These are phyloP conservation scores for Dichotomocladium elegans DNA, from an alignment of 371 early-diverging fungal species.

Conservation along the genomic window DNA sequence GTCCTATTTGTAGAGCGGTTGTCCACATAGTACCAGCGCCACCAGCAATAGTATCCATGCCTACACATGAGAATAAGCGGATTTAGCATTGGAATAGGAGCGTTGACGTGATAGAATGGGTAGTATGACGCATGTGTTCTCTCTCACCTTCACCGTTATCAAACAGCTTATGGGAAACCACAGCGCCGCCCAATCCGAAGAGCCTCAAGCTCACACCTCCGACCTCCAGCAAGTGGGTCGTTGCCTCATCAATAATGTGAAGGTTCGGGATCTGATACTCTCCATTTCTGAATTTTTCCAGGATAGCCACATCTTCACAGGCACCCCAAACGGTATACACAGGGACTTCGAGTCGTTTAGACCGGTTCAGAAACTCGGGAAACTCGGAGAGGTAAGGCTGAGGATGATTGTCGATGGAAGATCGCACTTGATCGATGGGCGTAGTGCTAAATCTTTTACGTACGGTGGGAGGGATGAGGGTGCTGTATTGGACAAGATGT, in stretches of 20 bases:
- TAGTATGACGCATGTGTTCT: too few species aligned
- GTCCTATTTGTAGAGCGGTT: conserved; percentile 64
- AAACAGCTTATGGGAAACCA: conserved; percentile 64
- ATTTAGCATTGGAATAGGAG: background rate
- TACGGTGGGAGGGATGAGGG: conserved; percentile 47
- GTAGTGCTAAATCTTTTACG: conserved; percentile 41
- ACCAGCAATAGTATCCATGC: conserved; percentile 62
- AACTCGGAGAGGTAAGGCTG: conserved; percentile 54
- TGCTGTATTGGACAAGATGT: conserved; percentile 62
- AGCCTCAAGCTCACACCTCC: conserved; percentile 60
- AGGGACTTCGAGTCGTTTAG: conserved; percentile 50
- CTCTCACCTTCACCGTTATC: conserved; percentile 65
- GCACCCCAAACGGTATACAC: conserved; percentile 69
- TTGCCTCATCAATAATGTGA: conserved; percentile 56
- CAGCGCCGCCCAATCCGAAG: conserved; percentile 66
- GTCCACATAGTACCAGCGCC: conserved; percentile 71
- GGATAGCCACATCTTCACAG: conserved; percentile 61
- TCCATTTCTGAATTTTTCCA: conserved; percentile 54
- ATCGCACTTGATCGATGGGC: conserved; percentile 43
- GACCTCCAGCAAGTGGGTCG: conserved; percentile 50
- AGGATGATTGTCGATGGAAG: conserved; percentile 43
- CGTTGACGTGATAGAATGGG: too few species aligned
- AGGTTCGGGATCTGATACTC: conserved; percentile 55
- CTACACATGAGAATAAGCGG: conserved; percentile 15
- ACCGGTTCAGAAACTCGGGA: conserved; percentile 45